phyloP scores from a whole-genome alignment of 73 alveolate genomes.

The Paramecium sexaurelia region DNA sequence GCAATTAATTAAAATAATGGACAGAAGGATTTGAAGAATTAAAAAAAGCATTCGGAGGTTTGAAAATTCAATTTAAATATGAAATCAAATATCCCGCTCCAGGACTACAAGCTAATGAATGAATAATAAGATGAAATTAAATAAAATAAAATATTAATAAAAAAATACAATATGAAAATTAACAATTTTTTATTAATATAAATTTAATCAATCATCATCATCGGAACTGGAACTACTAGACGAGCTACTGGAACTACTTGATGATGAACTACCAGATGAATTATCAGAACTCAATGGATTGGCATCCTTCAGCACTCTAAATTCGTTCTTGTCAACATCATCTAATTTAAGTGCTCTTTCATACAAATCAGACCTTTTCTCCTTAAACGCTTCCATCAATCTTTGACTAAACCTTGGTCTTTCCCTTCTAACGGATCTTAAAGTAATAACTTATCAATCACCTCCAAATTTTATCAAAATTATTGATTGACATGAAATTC shows the following conservation, averaged over 20 bases:
- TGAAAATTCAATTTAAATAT: slow-evolving; percentile 5
- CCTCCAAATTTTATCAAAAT: slow-evolving; percentile 88
- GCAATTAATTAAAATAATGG: slow-evolving; percentile 13
- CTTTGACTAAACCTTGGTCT: slow-evolving; percentile 53
- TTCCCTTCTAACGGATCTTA: slow-evolving; percentile 31
- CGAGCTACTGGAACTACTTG: slow-evolving; percentile 10
- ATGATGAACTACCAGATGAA: slow-evolving; percentile 38
- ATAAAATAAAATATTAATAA: neutral
- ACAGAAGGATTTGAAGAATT: slow-evolving; percentile 41
- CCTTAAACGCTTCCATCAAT: slow-evolving; percentile 22
- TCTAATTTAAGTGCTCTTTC: slow-evolving; percentile 38
- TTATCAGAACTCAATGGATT: slow-evolving; percentile 16
- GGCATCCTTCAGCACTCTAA: neutral
- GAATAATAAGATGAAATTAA: neutral
- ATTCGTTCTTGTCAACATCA: slow-evolving; percentile 41
- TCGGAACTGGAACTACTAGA: slow-evolving; percentile 35
- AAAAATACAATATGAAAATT: neutral
- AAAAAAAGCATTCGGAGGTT: slow-evolving; percentile 6
- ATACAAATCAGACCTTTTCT: slow-evolving; percentile 25
- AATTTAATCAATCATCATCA: slow-evolving; percentile 5
- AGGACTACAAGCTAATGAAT: neutral
- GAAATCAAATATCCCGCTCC: neutral
- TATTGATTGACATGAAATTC: slow-evolving; percentile 69
- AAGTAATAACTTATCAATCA: neutral
- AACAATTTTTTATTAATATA: neutral